Percentiles rank a stretch among this genome's conserved stretches.
Conservation (phyloP, 371 early-diverging fungal genomes). For the Lichtheimia ramosa region DNA sequence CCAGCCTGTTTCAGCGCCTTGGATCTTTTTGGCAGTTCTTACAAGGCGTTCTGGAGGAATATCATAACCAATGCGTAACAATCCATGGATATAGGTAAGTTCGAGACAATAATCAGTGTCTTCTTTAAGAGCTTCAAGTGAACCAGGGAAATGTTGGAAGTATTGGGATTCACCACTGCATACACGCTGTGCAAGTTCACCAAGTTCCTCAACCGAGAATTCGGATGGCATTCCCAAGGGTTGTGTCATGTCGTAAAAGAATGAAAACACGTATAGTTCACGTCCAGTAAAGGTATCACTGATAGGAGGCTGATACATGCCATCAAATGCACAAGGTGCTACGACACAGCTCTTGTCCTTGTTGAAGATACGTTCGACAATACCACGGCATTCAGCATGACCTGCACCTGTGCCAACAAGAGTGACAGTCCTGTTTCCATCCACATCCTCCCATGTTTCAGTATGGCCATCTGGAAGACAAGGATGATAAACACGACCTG, state of each 20-base stretch:
- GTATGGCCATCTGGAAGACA: conserved; percentile 28
- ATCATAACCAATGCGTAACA: conserved; percentile 84
- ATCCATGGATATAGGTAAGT: conserved; percentile 79
- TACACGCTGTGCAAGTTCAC: conserved; percentile 63
- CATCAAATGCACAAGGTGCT: conserved; percentile 86
- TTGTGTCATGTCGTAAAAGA: conserved; percentile 87
- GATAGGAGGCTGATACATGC: conserved; percentile 88
- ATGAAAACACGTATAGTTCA: conserved; percentile 93
- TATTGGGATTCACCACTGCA: conserved; percentile 53
- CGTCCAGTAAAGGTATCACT: conserved; percentile 64
- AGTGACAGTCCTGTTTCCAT: conserved; percentile 12
- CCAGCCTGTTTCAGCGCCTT: conserved; percentile 94
- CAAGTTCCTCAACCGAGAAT: conserved; percentile 66
- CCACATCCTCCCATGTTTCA: conserved; percentile 20
- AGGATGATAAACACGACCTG: conserved; percentile 19
- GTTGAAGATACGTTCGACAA: conserved; percentile 60
- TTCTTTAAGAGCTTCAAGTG: conserved; percentile 36
- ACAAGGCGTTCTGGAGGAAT: conserved; percentile 72
- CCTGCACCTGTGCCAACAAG: conserved; percentile 58
- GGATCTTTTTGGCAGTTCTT: conserved; percentile 87
- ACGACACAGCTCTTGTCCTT: conserved; percentile 58
- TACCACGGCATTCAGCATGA: conserved; percentile 51
- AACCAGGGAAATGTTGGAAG: conserved; percentile 41
- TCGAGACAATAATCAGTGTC: conserved; percentile 85
- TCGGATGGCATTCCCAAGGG: conserved; percentile 69